Conservation (phyloP, 345 rosid genomes). For the Garcia nutans region DNA sequence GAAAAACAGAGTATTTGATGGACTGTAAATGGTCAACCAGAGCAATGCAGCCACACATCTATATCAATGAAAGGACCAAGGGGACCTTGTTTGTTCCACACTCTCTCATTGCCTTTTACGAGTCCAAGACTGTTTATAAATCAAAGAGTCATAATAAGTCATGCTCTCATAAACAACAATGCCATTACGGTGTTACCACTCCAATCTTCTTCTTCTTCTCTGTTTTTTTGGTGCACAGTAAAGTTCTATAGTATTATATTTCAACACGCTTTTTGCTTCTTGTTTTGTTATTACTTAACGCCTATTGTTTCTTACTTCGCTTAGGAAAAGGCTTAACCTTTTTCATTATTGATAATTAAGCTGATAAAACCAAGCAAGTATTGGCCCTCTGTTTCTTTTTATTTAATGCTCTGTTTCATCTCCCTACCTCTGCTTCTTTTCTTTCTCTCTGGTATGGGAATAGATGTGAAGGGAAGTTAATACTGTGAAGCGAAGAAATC, state of each 20-base stretch:
- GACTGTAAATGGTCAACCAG: background rate
- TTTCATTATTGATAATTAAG: background rate
- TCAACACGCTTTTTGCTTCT: background rate
- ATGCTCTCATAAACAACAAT: too few species aligned
- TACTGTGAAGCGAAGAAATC: conserved; percentile 19
- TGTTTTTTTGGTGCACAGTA: too few species aligned
- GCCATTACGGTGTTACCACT: background rate
- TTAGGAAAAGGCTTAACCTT: background rate
- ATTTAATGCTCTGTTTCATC: background rate
- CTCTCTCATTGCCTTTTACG: background rate
- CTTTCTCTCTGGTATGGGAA: conserved; percentile 24
- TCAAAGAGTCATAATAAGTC: too few species aligned
- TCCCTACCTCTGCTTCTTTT: background rate
- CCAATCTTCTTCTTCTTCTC: background rate
- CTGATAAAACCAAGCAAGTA: background rate
- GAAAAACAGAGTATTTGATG: background rate
- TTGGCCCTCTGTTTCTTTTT: background rate
- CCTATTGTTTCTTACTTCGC: conserved; percentile 21
- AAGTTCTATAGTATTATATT: background rate
- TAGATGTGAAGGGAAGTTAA: background rate
- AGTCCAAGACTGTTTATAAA: background rate
- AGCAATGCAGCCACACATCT: background rate
- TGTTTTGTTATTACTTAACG: conserved; percentile 2
- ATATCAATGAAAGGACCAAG: background rate
- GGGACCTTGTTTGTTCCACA: background rate